phyloP scores from a whole-genome alignment of 345 rosid genomes.

The Eucalyptus erythrocorys region DNA sequence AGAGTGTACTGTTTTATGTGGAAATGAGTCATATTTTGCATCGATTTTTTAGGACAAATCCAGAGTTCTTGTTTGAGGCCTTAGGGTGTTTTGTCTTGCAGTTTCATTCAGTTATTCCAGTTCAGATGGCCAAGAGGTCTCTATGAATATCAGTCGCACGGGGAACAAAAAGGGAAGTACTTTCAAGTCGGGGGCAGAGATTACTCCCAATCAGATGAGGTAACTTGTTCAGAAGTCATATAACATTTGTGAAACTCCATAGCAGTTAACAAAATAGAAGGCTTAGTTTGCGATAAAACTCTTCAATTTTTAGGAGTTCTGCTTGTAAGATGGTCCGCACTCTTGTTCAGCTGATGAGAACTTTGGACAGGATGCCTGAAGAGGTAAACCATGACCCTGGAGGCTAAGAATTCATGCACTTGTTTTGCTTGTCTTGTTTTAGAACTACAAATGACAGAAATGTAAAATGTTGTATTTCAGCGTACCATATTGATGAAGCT shows the following conservation, averaged over 20 bases:
- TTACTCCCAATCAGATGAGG: conserved; percentile 96
- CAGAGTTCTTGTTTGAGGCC: background rate
- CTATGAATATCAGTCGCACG: conserved; percentile 71
- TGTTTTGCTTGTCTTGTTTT: background rate
- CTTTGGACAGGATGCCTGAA: conserved; percentile 90
- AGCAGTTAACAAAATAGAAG: background rate
- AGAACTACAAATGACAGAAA: background rate
- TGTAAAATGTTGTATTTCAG: conserved; percentile 23
- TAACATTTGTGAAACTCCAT: background rate
- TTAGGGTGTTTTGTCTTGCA: conserved; percentile 22
- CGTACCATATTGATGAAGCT: conserved; percentile 96
- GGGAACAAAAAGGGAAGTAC: conserved; percentile 75
- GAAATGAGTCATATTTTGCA: background rate
- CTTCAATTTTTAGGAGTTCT: conserved; percentile 50
- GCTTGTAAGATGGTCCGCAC: conserved; percentile 97
- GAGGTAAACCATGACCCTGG: conserved; percentile 32
- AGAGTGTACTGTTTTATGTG: background rate
- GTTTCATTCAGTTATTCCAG: conserved; percentile 83
- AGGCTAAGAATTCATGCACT: background rate
- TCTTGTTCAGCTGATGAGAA: conserved; percentile 92
- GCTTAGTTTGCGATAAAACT: background rate
- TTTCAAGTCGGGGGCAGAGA: conserved; percentile 60
- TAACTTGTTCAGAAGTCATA: background rate
- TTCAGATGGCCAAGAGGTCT: conserved; percentile 73
- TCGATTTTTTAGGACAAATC: background rate